These are phyloP conservation scores for Spathaspora boniae DNA, from an alignment of 805 yeast genomes.

Conservation along the genomic window DNA sequence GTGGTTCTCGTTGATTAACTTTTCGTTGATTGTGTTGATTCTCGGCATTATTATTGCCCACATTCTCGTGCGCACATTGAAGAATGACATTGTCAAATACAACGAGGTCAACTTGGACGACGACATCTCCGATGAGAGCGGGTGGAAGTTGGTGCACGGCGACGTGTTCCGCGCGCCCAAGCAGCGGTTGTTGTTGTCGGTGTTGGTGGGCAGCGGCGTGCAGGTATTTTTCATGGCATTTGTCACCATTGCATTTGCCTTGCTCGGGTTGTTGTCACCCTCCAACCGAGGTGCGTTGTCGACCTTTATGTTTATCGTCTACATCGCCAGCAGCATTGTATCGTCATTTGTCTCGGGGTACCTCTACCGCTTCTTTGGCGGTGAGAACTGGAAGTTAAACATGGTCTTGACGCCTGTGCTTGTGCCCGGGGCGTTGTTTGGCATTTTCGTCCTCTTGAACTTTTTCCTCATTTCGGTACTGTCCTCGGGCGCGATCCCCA, in stretches of 20 bases:
- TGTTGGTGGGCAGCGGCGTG: slow-evolving; percentile 82
- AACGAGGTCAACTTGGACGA: slow-evolving; percentile 86
- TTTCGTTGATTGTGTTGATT: slow-evolving; percentile 74
- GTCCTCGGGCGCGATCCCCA: slow-evolving; percentile 93
- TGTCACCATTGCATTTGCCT: slow-evolving; percentile 74
- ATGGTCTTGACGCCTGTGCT: slow-evolving; percentile 76
- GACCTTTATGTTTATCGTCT: slow-evolving; percentile 83
- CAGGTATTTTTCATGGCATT: slow-evolving; percentile 78
- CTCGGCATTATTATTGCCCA: slow-evolving; percentile 77
- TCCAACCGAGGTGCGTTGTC: slow-evolving; percentile 91
- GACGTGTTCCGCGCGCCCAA: slow-evolving; percentile 89
- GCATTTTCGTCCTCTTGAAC: slow-evolving; percentile 65
- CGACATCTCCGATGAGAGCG: slow-evolving; percentile 87
- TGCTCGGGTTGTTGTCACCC: slow-evolving; percentile 87
- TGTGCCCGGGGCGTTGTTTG: slow-evolving; percentile 78
- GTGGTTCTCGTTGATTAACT: slow-evolving; percentile 90
- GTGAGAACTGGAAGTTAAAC: slow-evolving; percentile 86
- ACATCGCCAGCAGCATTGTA: slow-evolving; percentile 73
- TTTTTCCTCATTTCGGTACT: slow-evolving; percentile 72
- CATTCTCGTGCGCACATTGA: slow-evolving; percentile 72
- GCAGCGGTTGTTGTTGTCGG: slow-evolving; percentile 66
- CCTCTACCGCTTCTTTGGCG: slow-evolving; percentile 85
- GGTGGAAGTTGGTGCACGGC: slow-evolving; percentile 96
- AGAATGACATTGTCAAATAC: slow-evolving; percentile 81
- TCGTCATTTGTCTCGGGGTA: slow-evolving; percentile 88